phyloP scores from a whole-genome alignment of 1,284 basidiomycete species.

The Thelephora terrestris region DNA sequence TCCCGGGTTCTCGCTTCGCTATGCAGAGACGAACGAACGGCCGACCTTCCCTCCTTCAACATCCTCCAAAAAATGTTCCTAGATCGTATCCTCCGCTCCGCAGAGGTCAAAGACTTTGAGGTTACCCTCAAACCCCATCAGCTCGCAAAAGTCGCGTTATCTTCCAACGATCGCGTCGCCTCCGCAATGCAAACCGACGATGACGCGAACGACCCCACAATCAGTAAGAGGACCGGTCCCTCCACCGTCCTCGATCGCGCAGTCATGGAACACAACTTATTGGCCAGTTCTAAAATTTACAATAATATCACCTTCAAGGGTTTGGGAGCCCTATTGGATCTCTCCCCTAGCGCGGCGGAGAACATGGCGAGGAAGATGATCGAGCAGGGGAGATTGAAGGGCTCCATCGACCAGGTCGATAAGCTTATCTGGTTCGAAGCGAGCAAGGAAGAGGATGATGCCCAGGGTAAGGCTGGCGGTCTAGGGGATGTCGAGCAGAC shows the following conservation, averaged over 20 bases:
- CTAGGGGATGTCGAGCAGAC: slow-evolving; percentile 78
- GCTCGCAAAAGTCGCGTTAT: slow-evolving; percentile 79
- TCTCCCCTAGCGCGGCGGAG: slow-evolving; percentile 84
- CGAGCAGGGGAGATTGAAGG: slow-evolving; percentile 85
- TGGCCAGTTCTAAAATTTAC: slow-evolving; percentile 91
- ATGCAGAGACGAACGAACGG: slow-evolving; percentile 87
- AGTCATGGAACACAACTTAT: slow-evolving; percentile 96
- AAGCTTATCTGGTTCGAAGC: slow-evolving; percentile 87
- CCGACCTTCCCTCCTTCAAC: slow-evolving; percentile 71
- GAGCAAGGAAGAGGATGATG: slow-evolving; percentile 73
- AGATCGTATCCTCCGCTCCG: slow-evolving; percentile 86
- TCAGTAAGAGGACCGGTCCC: slow-evolving; percentile 74
- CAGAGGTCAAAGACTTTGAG: slow-evolving; percentile 88
- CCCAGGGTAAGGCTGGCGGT: slow-evolving; percentile 86
- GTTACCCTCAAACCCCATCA: slow-evolving; percentile 85
- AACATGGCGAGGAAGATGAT: slow-evolving; percentile 95
- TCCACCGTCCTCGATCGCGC: slow-evolving; percentile 95
- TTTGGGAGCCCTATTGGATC: slow-evolving; percentile 73
- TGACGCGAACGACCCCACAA: slow-evolving; percentile 32
- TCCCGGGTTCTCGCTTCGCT: slow-evolving; percentile 87
- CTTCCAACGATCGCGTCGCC: slow-evolving; percentile 67
- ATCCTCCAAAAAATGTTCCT: slow-evolving; percentile 97
- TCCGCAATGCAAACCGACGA: slow-evolving; percentile 47
- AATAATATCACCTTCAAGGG: slow-evolving; percentile 91
- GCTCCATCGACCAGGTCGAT: slow-evolving; percentile 90